Evolutionary conservation across 768 basidiomycete species (phyloP), one percentile per base, ranked within the genome.

Genomic region (Coprinellus aureogranulatus): DNA sequence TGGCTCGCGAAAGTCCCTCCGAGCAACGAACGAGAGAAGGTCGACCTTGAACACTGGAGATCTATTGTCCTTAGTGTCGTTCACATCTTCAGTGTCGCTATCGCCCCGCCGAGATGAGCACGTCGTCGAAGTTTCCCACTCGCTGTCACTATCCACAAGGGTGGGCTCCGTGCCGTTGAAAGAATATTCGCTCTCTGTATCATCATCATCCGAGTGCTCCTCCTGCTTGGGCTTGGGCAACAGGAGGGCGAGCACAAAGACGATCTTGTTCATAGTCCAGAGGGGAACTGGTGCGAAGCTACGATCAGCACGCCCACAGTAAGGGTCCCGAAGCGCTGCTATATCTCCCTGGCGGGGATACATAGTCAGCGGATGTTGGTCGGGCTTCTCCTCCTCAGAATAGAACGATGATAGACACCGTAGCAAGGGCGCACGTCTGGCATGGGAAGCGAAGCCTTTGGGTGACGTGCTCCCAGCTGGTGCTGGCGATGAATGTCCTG

Each of bases 271-370:
- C 64, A 89, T 82, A 20, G 87, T 88, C 82, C 86, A 88, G 47
- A 83, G 66, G 3, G 84, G 81, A 63, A 84, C 73, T 31, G 68
- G 72, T 58, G 77, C 77, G 62, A 88, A 86, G 60, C 73, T 82
- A 11, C 81, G 81, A 66, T 89, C 88, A 50, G 86, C 75, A 51
- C 81, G 73, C 58, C 72, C 76, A 49, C 77, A 77, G 63, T 81
- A 82, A 2, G 83, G 80, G 63, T 89, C 85, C 26, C 81, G 79
- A 39, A 88, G 68, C 2, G 84, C 76, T 0, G 75, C 67, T 25
- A 89, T 69, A 60, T 89, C 87, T 4, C 88, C 88, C 11, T 80
- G 77, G 2, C 88, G 79, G n/a, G 88, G 88, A 64, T 83, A 76
- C 30, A 80, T 70, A 8, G 75, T 75, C 55, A 79, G 59, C 9